Conservation (phyloP, 2,329 filamentous ascomycete genomes). For the Ophiostoma sp. region DNA sequence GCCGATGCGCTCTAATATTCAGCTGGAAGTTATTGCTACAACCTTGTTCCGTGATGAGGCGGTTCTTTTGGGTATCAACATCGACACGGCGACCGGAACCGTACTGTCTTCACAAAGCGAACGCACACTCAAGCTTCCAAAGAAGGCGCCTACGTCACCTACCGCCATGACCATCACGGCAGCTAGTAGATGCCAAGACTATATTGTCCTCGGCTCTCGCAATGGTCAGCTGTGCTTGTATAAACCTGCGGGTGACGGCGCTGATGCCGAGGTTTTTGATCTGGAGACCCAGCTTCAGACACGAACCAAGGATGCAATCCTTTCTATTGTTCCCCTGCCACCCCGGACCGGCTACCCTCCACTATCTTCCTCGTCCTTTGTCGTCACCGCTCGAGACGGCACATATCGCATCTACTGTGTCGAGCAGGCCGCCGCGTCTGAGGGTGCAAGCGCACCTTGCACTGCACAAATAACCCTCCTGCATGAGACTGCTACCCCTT, state of each 20-base stretch:
- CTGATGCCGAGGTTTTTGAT: background rate
- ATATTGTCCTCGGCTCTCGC: conserved; percentile 51
- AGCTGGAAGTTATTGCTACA: conserved; percentile 38
- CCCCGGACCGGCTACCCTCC: conserved; percentile 27
- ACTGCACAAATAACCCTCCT: conserved; percentile 42
- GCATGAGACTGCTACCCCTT: conserved; percentile 63
- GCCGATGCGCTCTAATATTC: background rate
- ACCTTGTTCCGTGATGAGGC: conserved; percentile 43
- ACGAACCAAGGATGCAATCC: conserved; percentile 50
- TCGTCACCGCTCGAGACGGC: conserved; percentile 73
- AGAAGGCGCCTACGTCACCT: conserved; percentile 14
- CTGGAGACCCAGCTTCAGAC: conserved; percentile 30
- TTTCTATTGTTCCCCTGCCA: conserved; percentile 52
- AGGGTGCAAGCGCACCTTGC: no score
- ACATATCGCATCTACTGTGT: conserved; percentile 60
- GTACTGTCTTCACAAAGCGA: background rate
- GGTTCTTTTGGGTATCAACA: conserved; percentile 13
- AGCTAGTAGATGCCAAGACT: conserved; percentile 22
- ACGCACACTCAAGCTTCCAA: conserved; percentile 10
- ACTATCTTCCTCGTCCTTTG: conserved; percentile 47
- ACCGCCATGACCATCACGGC: conserved; percentile 21
- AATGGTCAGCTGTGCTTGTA: conserved; percentile 45
- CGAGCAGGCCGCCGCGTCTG: background rate
- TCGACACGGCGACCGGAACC: background rate
- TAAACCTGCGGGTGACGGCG: background rate